Conservation (phyloP, 495 filamentous ascomycete genomes). For the Trichoderma reesei region DNA sequence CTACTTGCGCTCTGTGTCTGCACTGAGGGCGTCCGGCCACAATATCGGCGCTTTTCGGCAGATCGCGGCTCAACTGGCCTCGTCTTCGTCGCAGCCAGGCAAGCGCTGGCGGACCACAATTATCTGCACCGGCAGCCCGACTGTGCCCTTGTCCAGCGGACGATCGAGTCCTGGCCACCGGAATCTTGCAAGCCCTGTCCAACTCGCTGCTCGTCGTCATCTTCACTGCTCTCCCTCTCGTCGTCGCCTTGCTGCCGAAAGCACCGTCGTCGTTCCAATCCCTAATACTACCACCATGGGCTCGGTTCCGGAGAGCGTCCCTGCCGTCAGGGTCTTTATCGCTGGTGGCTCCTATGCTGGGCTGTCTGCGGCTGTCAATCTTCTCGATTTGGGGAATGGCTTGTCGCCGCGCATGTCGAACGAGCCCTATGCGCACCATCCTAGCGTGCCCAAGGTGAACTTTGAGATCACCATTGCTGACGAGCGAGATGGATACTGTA, state of each 20-base stretch:
- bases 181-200: neutral
- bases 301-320: neutral
- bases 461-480: slow-evolving; percentile 60
- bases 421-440: slow-evolving; percentile 18
- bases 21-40: neutral
- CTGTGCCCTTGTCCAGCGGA: neutral
- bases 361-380: slow-evolving; percentile 47
- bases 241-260: neutral
- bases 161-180: neutral
- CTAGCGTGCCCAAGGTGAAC: slow-evolving; percentile 27
- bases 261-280: neutral
- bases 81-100: neutral
- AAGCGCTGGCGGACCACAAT: neutral
- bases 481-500: slow-evolving; percentile 62
- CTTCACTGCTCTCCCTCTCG: neutral
- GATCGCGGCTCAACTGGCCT: neutral
- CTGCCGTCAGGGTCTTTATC: slow-evolving; percentile 37
- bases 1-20: neutral
- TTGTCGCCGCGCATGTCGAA: slow-evolving; percentile 17
- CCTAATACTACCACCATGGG: neutral
- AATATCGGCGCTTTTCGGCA: neutral
- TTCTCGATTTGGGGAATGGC: slow-evolving; percentile 49
- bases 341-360: slow-evolving; percentile 59
- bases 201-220: neutral
- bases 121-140: neutral